Conservation (phyloP, 2,329 filamentous ascomycete genomes). For the Calonectria pauciramosa region DNA sequence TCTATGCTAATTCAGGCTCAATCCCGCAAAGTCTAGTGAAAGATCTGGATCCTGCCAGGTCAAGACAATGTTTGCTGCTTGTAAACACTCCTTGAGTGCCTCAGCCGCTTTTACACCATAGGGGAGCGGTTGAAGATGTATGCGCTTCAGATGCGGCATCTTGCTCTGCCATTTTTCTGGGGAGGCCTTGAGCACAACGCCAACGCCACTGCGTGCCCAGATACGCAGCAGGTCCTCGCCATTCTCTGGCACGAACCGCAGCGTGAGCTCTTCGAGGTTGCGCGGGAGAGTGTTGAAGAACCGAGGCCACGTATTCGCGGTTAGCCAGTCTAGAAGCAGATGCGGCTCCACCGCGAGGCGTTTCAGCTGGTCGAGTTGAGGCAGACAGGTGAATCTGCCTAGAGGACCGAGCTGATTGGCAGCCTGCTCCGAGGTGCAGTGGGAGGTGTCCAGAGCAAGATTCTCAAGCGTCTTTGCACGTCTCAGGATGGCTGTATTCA, state of each 20-base stretch:
- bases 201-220: background rate
- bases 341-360: background rate
- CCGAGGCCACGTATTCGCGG: background rate
- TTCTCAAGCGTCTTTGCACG: background rate
- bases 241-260: background rate
- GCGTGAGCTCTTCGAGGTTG: background rate
- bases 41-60: constrained; percentile 2
- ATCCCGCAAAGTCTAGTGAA: background rate
- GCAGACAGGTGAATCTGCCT: background rate
- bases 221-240: constrained; percentile 8
- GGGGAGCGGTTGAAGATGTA: background rate
- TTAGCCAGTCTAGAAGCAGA: background rate
- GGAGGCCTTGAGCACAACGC: background rate
- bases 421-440: background rate
- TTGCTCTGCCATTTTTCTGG: constrained; percentile 1
- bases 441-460: background rate
- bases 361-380: background rate
- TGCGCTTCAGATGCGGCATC: background rate
- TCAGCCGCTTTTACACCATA: background rate
- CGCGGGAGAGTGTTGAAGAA: background rate
- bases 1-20: background rate
- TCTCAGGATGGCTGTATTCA: constrained; percentile 4
- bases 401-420: background rate
- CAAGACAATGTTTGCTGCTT: background rate
- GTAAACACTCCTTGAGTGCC: background rate